Base-by-base conservation (phyloP, 2,329 filamentous ascomycete genomes). In the Ampelomyces quisqualis region DNA sequence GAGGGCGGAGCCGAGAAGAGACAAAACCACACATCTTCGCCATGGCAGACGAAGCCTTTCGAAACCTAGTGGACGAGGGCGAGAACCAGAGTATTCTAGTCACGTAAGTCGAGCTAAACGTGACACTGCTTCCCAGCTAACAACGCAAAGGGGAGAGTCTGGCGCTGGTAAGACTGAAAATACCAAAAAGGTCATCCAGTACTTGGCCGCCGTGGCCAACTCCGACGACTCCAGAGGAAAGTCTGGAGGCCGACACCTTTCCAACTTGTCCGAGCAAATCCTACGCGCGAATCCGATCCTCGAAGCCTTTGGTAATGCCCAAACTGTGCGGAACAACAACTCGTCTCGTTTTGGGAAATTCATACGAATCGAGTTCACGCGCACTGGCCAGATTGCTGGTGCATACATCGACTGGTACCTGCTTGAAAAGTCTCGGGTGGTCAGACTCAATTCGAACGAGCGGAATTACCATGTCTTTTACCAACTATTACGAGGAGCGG, bases 401-500 rank as follows among this genome's bases (percentile, higher is more conserved):
- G 93, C 93, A 15, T 96, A 90, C 71, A 97, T 98, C 53, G 90
- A 98, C 67, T 98, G 93, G 93, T 98, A 97, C 69, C 77, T 98
- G 1, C 75, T 98, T 10, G 93, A 98, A 64, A 98, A 98, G 70
- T 98, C 93, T n/a, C 82, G 93, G 56, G 93, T 98, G 6, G 91
- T 98, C 14, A 85, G 84, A 28, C 81, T 95, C 47, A 95, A 94
- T 61, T 65, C 80, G 1, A 86, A 89, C 41, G 93, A 98, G 72
- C 83, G 93, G 38, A 98, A 94, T 61, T 98, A 98, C 65, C 93
- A 98, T 67, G 78, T 98, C 40, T 98, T 98, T 68, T 98, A 98
- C 64, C 94, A 98, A 69, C 77, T 98, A 11, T 75, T 98, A 3
- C 87, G 86, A 54, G 93, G 94, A 17, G 89, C 90, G 0, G 85